These are phyloP conservation scores for Ceratocystis harringtonii DNA, from an alignment of 2,329 filamentous ascomycete genomes.

Conservation along the genomic window DNA sequence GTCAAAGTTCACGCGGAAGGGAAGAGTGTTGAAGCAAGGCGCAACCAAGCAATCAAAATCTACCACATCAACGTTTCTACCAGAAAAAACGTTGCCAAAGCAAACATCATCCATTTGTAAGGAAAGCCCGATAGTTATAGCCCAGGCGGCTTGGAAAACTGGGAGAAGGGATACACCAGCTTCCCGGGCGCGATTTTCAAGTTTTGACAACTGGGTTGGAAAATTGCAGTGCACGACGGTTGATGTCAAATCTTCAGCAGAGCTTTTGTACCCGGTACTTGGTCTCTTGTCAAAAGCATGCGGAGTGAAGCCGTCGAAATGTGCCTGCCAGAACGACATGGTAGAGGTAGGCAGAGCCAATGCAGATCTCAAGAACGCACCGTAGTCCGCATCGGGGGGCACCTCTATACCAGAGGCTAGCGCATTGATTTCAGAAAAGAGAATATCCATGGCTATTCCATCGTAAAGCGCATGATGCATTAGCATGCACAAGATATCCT, in stretches of 20 bases:
- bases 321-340: conserved; percentile 50
- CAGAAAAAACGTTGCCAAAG: conserved; percentile 76
- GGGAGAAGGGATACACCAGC: conserved; percentile 46
- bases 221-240: neutral
- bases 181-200: neutral
- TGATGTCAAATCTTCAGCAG: neutral
- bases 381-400: conserved; percentile 38
- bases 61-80: conserved; percentile 51
- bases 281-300: conserved; percentile 19
- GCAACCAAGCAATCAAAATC: conserved; percentile 60
- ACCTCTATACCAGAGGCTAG: conserved; percentile 36
- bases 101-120: conserved; percentile 51
- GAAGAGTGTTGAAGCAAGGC: conserved; percentile 84
- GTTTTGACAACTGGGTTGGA: neutral
- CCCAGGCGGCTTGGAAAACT: conserved; percentile 59
- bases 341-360: conserved; percentile 32
- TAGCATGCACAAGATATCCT: conserved; percentile 32
- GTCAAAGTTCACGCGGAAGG: conserved; percentile 44
- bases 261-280: conserved; percentile 17
- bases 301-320: conserved; percentile 35
- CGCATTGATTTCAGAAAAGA: conserved; percentile 57
- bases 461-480: conserved; percentile 81
- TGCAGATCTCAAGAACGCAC: conserved; percentile 47
- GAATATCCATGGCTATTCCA: conserved; percentile 54
- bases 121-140: conserved; percentile 43